Evolutionary conservation across 2,329 filamentous ascomycete species (phyloP).

Genomic region (Neopestalotiopsis rosae): DNA sequence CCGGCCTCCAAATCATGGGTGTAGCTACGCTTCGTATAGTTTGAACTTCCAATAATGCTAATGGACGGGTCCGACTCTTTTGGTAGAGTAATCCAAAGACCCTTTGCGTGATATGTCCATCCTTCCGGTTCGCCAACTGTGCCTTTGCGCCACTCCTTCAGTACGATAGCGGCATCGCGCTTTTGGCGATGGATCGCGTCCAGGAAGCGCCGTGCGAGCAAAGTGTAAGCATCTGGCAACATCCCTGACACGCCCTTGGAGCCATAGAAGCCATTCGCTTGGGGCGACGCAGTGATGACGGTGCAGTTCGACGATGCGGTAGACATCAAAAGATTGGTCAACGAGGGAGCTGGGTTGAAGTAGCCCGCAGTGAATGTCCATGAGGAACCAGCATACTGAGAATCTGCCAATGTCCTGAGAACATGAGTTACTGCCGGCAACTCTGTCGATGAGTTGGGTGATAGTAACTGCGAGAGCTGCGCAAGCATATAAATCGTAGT

Average conservation of each 20-base stretch:
- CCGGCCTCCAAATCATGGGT: slow-evolving; percentile 90
- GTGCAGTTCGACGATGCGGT: slow-evolving; percentile 75
- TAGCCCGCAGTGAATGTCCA: slow-evolving; percentile 99
- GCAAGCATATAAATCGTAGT: slow-evolving; percentile 86
- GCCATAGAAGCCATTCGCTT: slow-evolving; percentile 94
- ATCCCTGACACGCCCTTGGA: slow-evolving; percentile 88
- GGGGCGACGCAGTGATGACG: slow-evolving; percentile 89
- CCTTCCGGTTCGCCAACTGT: slow-evolving; percentile 80
- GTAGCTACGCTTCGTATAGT: slow-evolving; percentile 95
- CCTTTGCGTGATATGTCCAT: slow-evolving; percentile 99
- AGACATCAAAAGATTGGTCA: slow-evolving; percentile 79
- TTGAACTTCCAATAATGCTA: slow-evolving; percentile 87
- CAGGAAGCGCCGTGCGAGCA: slow-evolving; percentile 84
- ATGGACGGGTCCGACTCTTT: slow-evolving; percentile 71
- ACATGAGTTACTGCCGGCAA: slow-evolving; percentile 80
- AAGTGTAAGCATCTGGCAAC: slow-evolving; percentile 88
- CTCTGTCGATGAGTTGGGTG: slow-evolving; percentile 84
- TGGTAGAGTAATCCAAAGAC: slow-evolving; percentile 84
- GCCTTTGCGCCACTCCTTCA: slow-evolving; percentile 89
- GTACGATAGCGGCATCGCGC: slow-evolving; percentile 62
- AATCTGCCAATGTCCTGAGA: slow-evolving; percentile 68
- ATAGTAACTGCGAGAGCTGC: slow-evolving; percentile 85
- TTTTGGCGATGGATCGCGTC: slow-evolving; percentile 55
- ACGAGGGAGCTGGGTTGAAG: slow-evolving; percentile 91
- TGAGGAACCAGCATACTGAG: slow-evolving; percentile 69